These are phyloP conservation scores for Russula brevipes DNA, from an alignment of 768 basidiomycete species.

Conservation along the genomic window DNA sequence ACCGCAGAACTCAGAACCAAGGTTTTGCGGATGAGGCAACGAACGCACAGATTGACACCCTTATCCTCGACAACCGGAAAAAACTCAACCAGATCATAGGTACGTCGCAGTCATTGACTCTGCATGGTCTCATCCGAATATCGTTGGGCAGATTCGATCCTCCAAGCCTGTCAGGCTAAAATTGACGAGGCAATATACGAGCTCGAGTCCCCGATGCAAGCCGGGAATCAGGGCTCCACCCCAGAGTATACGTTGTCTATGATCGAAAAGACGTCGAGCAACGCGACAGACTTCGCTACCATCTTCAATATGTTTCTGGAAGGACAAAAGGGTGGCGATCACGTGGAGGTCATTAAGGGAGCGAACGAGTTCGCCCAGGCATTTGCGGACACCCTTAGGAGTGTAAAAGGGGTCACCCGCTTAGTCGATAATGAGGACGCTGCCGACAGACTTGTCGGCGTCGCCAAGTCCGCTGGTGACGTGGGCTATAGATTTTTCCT, in stretches of 20 bases:
- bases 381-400: conserved; percentile 84
- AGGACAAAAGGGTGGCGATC: conserved; percentile 83
- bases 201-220: conserved; percentile 90
- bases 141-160: conserved; percentile 73
- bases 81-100: conserved; percentile 97
- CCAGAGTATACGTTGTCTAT: conserved; percentile 97
- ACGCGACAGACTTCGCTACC: conserved; percentile 93
- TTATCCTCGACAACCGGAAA: conserved; percentile 95
- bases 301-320: conserved; percentile 88
- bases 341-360: conserved; percentile 96
- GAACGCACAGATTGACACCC: conserved; percentile 93
- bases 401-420: conserved; percentile 93
- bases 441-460: conserved; percentile 79
- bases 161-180: conserved; percentile 94
- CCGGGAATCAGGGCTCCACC: conserved; percentile 94
- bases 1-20: conserved; percentile 52
- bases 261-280: conserved; percentile 95
- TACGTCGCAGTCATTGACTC: conserved; percentile 33
- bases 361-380: conserved; percentile 96
- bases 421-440: conserved; percentile 88
- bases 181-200: conserved; percentile 98
- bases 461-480: conserved; percentile 85
- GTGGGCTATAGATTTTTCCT: conserved; percentile 89
- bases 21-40: conserved; percentile 84
- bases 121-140: conserved; percentile 2